Evolutionary conservation across 2,329 filamentous ascomycete genomes (phyloP).

Genomic region (Fusarium bactridioides): DNA sequence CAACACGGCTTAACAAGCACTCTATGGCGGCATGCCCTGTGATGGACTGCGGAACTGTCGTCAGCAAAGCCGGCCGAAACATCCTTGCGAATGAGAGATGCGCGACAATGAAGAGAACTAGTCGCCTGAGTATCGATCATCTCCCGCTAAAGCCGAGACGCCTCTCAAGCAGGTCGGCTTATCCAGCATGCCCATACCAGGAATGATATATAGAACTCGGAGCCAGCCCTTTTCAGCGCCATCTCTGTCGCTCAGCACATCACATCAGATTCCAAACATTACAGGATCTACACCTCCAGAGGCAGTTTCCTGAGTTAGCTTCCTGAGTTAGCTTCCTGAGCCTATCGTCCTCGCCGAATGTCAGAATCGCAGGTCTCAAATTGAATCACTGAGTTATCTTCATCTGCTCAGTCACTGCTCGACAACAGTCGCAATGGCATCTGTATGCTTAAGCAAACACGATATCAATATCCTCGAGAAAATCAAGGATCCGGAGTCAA

Average conservation of each 20-base stretch:
- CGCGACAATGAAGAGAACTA: constrained; percentile 13
- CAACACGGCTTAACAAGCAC: constrained; percentile 29
- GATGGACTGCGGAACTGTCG: constrained; percentile 33
- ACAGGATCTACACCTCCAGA: constrained; percentile 1
- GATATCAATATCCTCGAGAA: constrained; percentile 71
- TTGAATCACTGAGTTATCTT: not conserved
- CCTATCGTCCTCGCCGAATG: not conserved
- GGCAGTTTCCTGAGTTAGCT: not conserved
- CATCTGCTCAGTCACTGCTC: constrained; percentile 2
- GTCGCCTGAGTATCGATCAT: constrained; percentile 1
- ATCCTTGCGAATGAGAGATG: constrained; percentile 11
- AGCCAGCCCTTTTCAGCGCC: constrained; percentile 7
- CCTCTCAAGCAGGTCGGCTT: constrained; percentile 14
- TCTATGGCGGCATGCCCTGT: constrained; percentile 5
- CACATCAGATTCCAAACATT: not conserved
- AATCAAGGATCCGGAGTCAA: constrained; percentile 71
- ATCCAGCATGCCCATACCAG: constrained; percentile 11
- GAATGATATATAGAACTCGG: constrained; percentile 25
- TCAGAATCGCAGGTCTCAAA: not conserved
- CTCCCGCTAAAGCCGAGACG: constrained; percentile 33
- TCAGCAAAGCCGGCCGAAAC: constrained; percentile 22
- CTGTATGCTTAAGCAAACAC: constrained; percentile 60
- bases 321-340: not conserved
- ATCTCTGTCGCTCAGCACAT: constrained; percentile 13
- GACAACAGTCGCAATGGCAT: constrained; percentile 52